Conservation (phyloP, 2,329 filamentous ascomycete genomes). For the Macrophomina pseudophaseolina region DNA sequence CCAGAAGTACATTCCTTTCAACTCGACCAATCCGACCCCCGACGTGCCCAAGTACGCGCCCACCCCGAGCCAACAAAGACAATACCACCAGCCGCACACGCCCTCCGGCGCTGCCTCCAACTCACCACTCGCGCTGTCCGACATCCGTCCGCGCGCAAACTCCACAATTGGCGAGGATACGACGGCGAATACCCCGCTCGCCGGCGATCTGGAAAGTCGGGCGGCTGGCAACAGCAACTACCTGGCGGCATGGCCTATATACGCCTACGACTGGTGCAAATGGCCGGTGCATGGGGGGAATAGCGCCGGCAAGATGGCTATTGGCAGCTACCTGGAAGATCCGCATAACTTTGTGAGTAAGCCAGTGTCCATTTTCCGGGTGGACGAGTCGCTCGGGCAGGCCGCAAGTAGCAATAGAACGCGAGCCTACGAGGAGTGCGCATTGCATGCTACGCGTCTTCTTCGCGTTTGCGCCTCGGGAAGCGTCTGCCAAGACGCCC, state of each 20-base stretch:
- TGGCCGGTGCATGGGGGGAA: constrained; percentile 76
- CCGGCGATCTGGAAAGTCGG: constrained; percentile 70
- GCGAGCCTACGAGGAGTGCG: background rate
- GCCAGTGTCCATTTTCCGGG: background rate
- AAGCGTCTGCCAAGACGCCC: too few species aligned
- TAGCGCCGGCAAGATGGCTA: constrained; percentile 87
- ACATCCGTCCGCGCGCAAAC: constrained; percentile 87
- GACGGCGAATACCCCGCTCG: constrained; percentile 61
- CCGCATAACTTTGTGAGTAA: constrained; percentile 90
- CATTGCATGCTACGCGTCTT: background rate
- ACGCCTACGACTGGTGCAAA: constrained; percentile 99
- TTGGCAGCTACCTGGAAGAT: constrained; percentile 96
- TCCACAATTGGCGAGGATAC: constrained; percentile 76
- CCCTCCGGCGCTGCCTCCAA: constrained; percentile 72
- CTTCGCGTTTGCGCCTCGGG: too few species aligned
- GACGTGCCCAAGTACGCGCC: constrained; percentile 46
- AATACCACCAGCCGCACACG: constrained; percentile 54
- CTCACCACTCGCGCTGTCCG: constrained; percentile 86
- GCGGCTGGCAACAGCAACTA: constrained; percentile 84
- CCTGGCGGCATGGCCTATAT: constrained; percentile 90
- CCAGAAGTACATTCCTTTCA: constrained; percentile 67
- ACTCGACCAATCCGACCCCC: constrained; percentile 65
- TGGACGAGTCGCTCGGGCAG: background rate
- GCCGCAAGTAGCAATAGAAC: background rate
- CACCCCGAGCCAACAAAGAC: constrained; percentile 62